Conservation (phyloP, 305 asterid genomes). For the Solanum hybrid region DNA sequence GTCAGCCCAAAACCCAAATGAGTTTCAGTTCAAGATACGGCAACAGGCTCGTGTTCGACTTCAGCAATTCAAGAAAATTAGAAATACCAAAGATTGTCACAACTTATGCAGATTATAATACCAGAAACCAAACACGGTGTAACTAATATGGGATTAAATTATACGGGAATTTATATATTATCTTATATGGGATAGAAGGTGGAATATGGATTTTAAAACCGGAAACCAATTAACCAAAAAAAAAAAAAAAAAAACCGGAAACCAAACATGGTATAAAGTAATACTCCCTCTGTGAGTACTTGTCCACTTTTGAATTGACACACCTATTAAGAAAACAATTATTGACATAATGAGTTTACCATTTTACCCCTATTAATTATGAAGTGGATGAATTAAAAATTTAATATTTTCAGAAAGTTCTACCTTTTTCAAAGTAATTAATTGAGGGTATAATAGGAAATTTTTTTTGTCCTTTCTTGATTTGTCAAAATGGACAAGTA, state of each 20-base stretch:
- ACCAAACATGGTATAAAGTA: neutral
- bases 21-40: neutral
- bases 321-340: too few relatives aligned
- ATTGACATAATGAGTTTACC: too few relatives aligned
- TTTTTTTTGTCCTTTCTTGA: too few relatives aligned
- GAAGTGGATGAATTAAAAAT: too few relatives aligned
- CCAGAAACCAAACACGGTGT: neutral
- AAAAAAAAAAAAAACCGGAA: neutral
- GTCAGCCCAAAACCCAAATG: neutral
- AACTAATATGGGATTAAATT: neutral
- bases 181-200: neutral
- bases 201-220: neutral
- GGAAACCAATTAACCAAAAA: neutral
- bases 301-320: too few relatives aligned
- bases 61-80: neutral
- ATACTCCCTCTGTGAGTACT: too few relatives aligned
- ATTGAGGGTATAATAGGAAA: too few relatives aligned
- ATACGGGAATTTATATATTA: neutral
- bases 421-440: too few relatives aligned
- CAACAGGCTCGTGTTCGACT: neutral
- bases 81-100: neutral
- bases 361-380: too few relatives aligned
- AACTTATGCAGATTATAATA: neutral
- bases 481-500: too few relatives aligned
- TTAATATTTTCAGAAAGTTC: too few relatives aligned